Evolutionary conservation across 2,329 filamentous ascomycete species (phyloP), one percentile per base, ranked within the genome.

Genomic region (Nothophaeocryptopus gaeumannii): DNA sequence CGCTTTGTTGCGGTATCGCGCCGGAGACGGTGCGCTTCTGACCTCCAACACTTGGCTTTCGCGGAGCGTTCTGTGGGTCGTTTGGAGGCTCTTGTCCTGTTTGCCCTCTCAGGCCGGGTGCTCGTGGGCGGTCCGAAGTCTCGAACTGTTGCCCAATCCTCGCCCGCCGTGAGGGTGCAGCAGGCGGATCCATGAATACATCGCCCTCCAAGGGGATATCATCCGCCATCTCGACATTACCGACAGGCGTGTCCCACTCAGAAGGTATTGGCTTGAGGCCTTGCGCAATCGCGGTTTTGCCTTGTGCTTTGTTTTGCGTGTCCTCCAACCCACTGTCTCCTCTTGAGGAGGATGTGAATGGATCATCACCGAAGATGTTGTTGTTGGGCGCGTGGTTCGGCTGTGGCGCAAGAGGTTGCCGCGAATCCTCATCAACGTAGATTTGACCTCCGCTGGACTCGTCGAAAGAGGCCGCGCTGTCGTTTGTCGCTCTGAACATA

Each of bases 1-100:
- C 46, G 3, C 49, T 50, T 10, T 60, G 45, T 14, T 56, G 55
- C n/a, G 66, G 52, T 42, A 60, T 55, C 30, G 65, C 54, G 36
- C 92, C 92, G 35, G 92, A 96, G n/a, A 95, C 81, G 1, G 90
- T 96, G 59, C 92, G 83, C 72, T 96, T 97, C 67, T 90, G 83
- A 53, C 91, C 60, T 15, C 56, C 64, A 41, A 47, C 54, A 41
- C 65, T 65, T 33, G 67, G 42, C 45, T 56, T 58, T 11, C 50
- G 48, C 14, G 55, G 57, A 29, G 64, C 72, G 65, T 44, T 65
- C 63, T 51, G 50, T 2, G 47, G 15, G 44, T 58, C 55, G 16
- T 67, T 63, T 37, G 74, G 70, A 8, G 58, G 62, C 12, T 61
- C 64, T 43, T 74, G 72, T 26, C 64, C 67, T 14, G 70, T 66